A percentile compares a stretch with the other conserved stretches of the same genome.
Conservation (phyloP, 116 monocot genomes). For the Papilionanthe hybrid region DNA sequence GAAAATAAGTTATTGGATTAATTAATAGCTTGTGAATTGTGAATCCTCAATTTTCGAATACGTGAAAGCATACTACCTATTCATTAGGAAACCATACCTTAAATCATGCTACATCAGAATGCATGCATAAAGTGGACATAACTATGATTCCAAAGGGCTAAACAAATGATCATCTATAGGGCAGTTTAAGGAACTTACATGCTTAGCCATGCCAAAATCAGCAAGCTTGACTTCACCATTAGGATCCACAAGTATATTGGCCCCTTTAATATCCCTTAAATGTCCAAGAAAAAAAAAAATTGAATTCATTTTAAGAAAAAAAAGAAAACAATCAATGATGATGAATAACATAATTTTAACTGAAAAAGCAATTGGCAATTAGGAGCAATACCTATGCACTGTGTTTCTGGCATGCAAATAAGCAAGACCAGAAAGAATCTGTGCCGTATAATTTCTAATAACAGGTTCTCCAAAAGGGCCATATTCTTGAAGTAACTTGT, state of each 20-base stretch:
- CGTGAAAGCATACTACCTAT: background rate
- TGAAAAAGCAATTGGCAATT: background rate
- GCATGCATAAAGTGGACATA: background rate
- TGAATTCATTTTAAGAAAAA: background rate
- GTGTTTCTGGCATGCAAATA: conserved; percentile 72
- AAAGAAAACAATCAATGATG: background rate
- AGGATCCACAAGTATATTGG: conserved; percentile 87
- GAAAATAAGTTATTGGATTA: background rate
- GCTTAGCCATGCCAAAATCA: conserved; percentile 98
- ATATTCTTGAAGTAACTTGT: conserved; percentile 74
- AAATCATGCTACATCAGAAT: background rate
- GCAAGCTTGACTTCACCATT: conserved; percentile 90
- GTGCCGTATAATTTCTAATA: conserved; percentile 53
- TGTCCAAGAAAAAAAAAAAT: background rate
- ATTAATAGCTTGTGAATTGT: background rate
- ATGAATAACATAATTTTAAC: background rate
- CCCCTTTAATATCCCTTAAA: conserved; percentile 87
- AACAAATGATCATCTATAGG: background rate
- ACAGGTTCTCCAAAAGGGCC: conserved; percentile 76
- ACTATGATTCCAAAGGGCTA: background rate
- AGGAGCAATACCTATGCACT: conserved; percentile 57
- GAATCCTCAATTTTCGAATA: background rate
- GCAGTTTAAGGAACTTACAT: conserved; percentile 41
- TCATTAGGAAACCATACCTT: background rate
- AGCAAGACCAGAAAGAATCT: conserved; percentile 84